Conservation (phyloP, 1,284 basidiomycete species). For the Heterobasidion annosum region DNA sequence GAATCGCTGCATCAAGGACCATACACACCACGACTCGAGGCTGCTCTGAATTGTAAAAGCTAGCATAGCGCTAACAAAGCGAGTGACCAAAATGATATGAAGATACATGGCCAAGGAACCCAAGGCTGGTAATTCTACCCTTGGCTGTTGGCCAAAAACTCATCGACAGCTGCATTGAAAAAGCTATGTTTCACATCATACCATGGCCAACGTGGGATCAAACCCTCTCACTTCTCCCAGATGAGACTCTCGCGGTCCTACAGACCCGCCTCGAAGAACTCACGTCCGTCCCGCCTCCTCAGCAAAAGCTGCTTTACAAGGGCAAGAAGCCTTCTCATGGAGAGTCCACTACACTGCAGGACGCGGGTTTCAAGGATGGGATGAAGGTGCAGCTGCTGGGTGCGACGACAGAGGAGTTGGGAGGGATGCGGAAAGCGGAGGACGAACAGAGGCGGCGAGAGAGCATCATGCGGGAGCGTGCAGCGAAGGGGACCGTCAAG, state of each 20-base stretch:
- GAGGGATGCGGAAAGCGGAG: slow-evolving; percentile 43
- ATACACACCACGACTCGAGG: too few relatives aligned
- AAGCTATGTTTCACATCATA: too few relatives aligned
- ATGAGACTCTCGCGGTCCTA: background rate
- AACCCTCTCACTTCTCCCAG: slow-evolving; percentile 1
- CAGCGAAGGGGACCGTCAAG: slow-evolving; percentile 47
- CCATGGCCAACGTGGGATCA: slow-evolving; percentile 7
- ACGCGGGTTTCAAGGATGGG: slow-evolving; percentile 53
- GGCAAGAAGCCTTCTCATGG: slow-evolving; percentile 42
- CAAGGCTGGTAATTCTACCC: too few relatives aligned
- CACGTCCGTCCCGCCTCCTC: slow-evolving; percentile 49
- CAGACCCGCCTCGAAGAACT: slow-evolving; percentile 25
- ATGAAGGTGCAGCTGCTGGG: slow-evolving; percentile 62
- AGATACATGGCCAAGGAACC: too few relatives aligned
- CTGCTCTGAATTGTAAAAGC: too few relatives aligned
- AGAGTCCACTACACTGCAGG: slow-evolving; percentile 29
- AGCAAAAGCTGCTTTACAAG: slow-evolving; percentile 67
- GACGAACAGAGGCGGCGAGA: slow-evolving; percentile 46
- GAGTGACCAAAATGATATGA: too few relatives aligned
- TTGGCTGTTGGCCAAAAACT: too few relatives aligned
- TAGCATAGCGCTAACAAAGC: too few relatives aligned
- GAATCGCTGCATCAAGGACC: too few relatives aligned
- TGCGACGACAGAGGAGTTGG: slow-evolving; percentile 46
- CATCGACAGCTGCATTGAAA: too few relatives aligned
- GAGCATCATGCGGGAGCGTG: slow-evolving; percentile 48